A percentile compares a stretch with the other conserved stretches of the same genome.
These are phyloP conservation scores for Daedaleopsis nitida DNA, from an alignment of 768 basidiomycete genomes.

Conservation along the genomic window DNA sequence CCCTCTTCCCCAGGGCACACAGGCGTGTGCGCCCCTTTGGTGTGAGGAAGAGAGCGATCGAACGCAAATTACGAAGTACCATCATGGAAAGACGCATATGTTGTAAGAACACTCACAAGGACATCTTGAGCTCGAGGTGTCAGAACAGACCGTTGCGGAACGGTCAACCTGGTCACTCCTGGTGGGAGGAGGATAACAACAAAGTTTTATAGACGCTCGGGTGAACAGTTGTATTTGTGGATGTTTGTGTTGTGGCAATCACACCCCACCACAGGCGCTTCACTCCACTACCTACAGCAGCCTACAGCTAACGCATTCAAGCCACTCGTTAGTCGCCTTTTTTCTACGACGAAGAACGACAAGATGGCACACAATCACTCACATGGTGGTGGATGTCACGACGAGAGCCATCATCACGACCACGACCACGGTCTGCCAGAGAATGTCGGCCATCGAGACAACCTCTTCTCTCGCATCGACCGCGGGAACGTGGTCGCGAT, in stretches of 20 bases:
- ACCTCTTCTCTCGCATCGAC: conserved; percentile 77
- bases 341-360: neutral
- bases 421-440: conserved; percentile 47
- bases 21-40: conserved; percentile 78
- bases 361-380: conserved; percentile 58
- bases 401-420: conserved; percentile 59
- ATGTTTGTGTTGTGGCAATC: conserved; percentile 4
- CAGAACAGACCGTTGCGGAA: neutral
- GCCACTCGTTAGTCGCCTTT: neutral
- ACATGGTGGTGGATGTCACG: conserved; percentile 50
- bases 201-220: neutral
- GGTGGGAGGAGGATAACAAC: neutral
- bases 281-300: too few species aligned
- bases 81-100: conserved; percentile 43
- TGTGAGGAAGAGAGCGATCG: conserved; percentile 59
- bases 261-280: neutral
- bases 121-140: neutral
- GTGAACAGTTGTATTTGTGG: neutral
- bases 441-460: conserved; percentile 59
- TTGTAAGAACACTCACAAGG: conserved; percentile 27
- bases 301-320: too few species aligned
- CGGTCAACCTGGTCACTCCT: neutral
- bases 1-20: conserved; percentile 65
- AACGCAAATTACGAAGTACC: conserved; percentile 88
- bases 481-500: conserved; percentile 77